A percentile compares a stretch with the other conserved stretches of the same genome.
phyloP scores from a whole-genome alignment of 2,329 filamentous ascomycete genomes.

The Conoideocrella luteorostrata region DNA sequence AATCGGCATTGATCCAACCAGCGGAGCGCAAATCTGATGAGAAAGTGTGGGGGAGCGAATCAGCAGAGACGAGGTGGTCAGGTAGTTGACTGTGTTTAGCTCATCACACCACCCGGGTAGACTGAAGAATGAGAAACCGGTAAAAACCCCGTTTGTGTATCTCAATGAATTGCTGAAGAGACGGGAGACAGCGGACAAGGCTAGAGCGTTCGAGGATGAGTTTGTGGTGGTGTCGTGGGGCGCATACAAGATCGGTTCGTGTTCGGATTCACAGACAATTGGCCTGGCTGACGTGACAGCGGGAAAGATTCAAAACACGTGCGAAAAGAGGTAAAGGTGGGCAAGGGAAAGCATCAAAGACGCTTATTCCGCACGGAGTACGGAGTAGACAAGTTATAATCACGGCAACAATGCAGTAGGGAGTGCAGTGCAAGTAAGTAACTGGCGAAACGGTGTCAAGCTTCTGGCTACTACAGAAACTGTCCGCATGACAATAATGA shows the following conservation, averaged over 20 bases:
- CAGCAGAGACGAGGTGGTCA: slow-evolving; percentile 3
- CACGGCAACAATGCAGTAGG: too few species aligned
- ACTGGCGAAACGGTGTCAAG: too few species aligned
- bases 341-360: too few species aligned
- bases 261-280: slow-evolving; percentile 8
- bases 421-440: too few species aligned
- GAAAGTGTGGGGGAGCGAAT: slow-evolving; percentile 6
- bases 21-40: slow-evolving; percentile 5
- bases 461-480: neutral
- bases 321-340: neutral
- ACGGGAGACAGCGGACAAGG: neutral
- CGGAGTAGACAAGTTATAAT: too few species aligned
- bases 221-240: slow-evolving; percentile 3
- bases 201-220: neutral
- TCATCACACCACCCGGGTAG: slow-evolving; percentile 19
- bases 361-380: too few species aligned
- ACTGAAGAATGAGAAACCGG: slow-evolving; percentile 11
- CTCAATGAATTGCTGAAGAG: neutral
- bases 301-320: neutral
- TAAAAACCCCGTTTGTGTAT: slow-evolving; percentile 1
- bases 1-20: slow-evolving; percentile 9
- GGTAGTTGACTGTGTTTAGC: slow-evolving; percentile 2
- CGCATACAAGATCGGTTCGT: slow-evolving; percentile 7
- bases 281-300: neutral
- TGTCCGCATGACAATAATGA: neutral